Base-by-base conservation (phyloP, 305 asterid species). In the Fraxinus floribunda region DNA sequence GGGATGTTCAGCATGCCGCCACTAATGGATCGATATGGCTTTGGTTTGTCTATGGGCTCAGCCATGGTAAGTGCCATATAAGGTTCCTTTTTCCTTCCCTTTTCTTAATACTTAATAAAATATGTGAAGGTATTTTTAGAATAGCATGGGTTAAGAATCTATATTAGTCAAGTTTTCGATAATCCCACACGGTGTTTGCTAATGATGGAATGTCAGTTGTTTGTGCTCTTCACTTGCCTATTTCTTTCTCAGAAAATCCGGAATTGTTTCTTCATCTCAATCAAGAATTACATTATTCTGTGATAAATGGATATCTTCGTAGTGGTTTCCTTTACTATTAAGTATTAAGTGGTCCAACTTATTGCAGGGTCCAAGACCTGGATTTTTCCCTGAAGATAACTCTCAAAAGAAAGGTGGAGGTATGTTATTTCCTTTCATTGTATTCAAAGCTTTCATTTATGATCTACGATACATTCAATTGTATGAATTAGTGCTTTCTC, bases 1-100 rank as follows among this genome's bases (percentile, higher is more conserved):
- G 93, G 95, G 80, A 84, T 93, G 84, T 95, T 91, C 84, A 95
- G 95, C 81, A 85, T 93, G 83, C 96, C 97, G 26, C 94, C 94
- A 24, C 79, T 92, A 83, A 83, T 95, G 90, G 98, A 95, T 83
- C 91, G 92, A 80, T 95, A 92, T 81, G 95, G 95, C 73, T 78
- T 91, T 60, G 83, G 89, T 55, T 87, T 92, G 85, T 95, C 97
- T 34, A 87, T 95, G 91, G 91, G 91, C 84, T 90, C 95, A 86
- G 82, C 92, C 81, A 82, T 93, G 95, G 98, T 93, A 86, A 81
- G 89, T 78, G 77, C 72, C 26, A 60, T 71, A 44, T 81, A 10
- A 77, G 29, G 29, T 32, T 57, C 7, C 79, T 72, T 22, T 60
- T 2, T 62, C 66, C 6, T 66, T 22, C 22, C 78, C 10, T 35